Base-by-base conservation (phyloP, 1,284 basidiomycete genomes). In the Irpex rosettiformis region DNA sequence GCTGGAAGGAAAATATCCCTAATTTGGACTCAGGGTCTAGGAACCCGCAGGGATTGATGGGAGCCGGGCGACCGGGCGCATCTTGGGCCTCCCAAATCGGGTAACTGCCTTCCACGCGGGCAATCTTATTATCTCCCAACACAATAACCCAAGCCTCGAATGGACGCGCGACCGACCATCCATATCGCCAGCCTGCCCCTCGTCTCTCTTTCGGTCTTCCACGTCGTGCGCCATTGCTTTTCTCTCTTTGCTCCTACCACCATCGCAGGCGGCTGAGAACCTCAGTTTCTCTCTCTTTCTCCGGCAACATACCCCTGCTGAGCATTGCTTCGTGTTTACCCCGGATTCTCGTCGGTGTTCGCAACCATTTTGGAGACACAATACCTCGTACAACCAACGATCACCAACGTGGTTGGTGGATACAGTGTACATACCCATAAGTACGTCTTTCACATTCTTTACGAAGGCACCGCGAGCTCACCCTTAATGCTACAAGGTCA, bases 71-170 rank as follows among this genome's bases (percentile, higher is more conserved):
- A 58, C 61, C 61, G 61, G 61, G 58, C 52, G 58, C 52, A 62
- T 59, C 61, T 57, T 22, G 21, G 54, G 42, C 49, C 40, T 48
- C 49, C 54, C 47, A 24, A 51, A 52, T 59, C 56, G 47, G 60
- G 62, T 11, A 59, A 59, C 33, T n/a, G 37, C 27, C 51, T 51
- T 18, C 48, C 47, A 40, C 54, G 49, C 56, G 56, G 59, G 58
- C 56, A 63, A 63, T 43, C 62, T 58, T 61, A 58, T 58, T 61
- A 57, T 57, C 42, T 57, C 49, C 22, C n/a, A 57, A 54, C 59
- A 61, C 59, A 61, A 61, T 61, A 61, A 33, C 40, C 13, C 30
- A 33, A 30, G 21, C 43, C 43, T n/a, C 43, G 21, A 22, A 51
- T 21, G 25, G 28, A 52, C 24, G 28, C 56, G 25, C 56, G 29